Evolutionary conservation across 2,329 filamentous ascomycete species (phyloP).

Genomic region (Rutstroemia sydowiana): DNA sequence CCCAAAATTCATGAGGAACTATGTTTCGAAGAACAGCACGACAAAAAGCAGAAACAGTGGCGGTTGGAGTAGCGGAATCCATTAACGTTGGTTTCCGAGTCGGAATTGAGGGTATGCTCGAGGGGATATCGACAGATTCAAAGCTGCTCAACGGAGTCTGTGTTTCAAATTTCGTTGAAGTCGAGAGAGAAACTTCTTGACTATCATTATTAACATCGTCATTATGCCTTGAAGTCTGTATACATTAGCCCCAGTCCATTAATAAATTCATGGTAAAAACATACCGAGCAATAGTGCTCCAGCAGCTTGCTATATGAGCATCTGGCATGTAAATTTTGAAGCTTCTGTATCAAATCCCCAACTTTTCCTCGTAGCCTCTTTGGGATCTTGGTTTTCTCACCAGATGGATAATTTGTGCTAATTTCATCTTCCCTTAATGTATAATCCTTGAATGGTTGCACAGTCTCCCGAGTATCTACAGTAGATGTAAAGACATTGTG

Average conservation of each 20-base stretch:
- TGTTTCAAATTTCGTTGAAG: slow-evolving; percentile 20
- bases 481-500: slow-evolving; percentile 85
- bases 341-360: slow-evolving; percentile 51
- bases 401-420: slow-evolving; percentile 22
- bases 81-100: slow-evolving; percentile 39
- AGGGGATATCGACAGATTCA: slow-evolving; percentile 5
- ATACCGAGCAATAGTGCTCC: slow-evolving; percentile 68
- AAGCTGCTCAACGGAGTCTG: slow-evolving; percentile 12
- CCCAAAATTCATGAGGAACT: slow-evolving; percentile 72
- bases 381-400: slow-evolving; percentile 39
- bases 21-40: slow-evolving; percentile 65
- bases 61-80: slow-evolving; percentile 57
- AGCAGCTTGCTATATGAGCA: slow-evolving; percentile 79
- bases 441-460: slow-evolving; percentile 76
- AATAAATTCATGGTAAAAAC: not conserved
- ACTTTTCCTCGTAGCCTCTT: slow-evolving; percentile 61
- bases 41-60: slow-evolving; percentile 79
- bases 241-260: slow-evolving; percentile 6
- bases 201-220: not conserved
- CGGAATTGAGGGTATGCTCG: slow-evolving; percentile 28
- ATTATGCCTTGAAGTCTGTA: slow-evolving; percentile 10
- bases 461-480: slow-evolving; percentile 56
- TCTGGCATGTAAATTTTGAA: slow-evolving; percentile 63
- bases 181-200: slow-evolving; percentile 18
- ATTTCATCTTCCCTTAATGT: slow-evolving; percentile 82